Conservation (phyloP, 2,329 filamentous ascomycete genomes). For the Fusarium subglutinans region DNA sequence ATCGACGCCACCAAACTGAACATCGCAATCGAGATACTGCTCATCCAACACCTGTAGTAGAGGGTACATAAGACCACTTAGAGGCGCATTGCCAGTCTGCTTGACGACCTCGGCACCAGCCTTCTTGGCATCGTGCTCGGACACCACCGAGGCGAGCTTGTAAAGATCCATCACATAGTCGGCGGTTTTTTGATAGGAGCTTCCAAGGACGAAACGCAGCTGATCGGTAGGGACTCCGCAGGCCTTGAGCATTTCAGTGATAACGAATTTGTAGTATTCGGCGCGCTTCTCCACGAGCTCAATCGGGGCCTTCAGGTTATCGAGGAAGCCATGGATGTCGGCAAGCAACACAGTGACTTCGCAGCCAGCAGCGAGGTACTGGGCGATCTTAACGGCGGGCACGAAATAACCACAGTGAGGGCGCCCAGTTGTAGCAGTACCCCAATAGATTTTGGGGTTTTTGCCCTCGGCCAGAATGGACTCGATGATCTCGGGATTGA, state of each 20-base stretch:
- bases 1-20: constrained; percentile 85
- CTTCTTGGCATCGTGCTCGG: constrained; percentile 85
- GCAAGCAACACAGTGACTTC: constrained; percentile 81
- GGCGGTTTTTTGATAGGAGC: constrained; percentile 77
- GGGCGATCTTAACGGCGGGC: constrained; percentile 87
- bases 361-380: constrained; percentile 86
- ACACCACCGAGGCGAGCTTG: constrained; percentile 74
- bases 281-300: constrained; percentile 86
- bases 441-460: constrained; percentile 86
- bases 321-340: constrained; percentile 80
- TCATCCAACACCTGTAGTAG: constrained; percentile 88
- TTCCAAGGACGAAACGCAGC: constrained; percentile 85
- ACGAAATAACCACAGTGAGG: constrained; percentile 93
- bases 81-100: constrained; percentile 79
- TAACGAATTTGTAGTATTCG: constrained; percentile 82
- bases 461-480: constrained; percentile 75
- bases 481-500: constrained; percentile 87
- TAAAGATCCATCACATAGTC: constrained; percentile 92
- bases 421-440: constrained; percentile 84
- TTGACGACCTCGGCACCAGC: constrained; percentile 95
- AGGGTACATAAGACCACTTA: constrained; percentile 60
- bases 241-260: constrained; percentile 78
- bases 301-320: constrained; percentile 86
- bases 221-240: constrained; percentile 82
- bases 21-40: constrained; percentile 86